These are phyloP conservation scores for Diaporthe humulicola DNA, from an alignment of 2,329 filamentous ascomycete species.

Conservation along the genomic window DNA sequence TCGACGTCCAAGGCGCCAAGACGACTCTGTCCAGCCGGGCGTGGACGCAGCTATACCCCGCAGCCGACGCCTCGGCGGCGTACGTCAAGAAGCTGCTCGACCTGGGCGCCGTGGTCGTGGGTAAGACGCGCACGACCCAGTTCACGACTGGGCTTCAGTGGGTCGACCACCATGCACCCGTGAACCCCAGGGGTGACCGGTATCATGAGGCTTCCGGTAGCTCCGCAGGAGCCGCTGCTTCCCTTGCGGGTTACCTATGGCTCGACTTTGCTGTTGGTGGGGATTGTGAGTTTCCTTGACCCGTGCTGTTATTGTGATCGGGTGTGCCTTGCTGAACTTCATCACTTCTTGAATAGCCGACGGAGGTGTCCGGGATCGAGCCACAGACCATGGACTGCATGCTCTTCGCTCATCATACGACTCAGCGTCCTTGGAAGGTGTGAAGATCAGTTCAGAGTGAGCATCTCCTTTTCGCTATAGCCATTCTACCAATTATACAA, in stretches of 20 bases:
- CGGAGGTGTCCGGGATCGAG: slow-evolving; percentile 30
- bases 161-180: slow-evolving; percentile 46
- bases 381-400: slow-evolving; percentile 35
- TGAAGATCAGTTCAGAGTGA: slow-evolving; percentile 34
- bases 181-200: slow-evolving; percentile 48
- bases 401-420: slow-evolving; percentile 33
- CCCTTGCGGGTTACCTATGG: slow-evolving; percentile 44
- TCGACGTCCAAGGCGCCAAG: slow-evolving; percentile 60
- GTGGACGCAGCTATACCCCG: slow-evolving; percentile 66
- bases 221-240: slow-evolving; percentile 43
- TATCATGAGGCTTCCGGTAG: slow-evolving; percentile 44
- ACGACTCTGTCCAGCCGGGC: slow-evolving; percentile 70
- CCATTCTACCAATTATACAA: too few species aligned
- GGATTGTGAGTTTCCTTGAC: slow-evolving; percentile 49
- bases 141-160: slow-evolving; percentile 47
- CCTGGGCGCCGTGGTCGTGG: slow-evolving; percentile 68
- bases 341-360: neutral
- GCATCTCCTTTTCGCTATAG: neutral
- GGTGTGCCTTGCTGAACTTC: neutral
- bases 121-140: slow-evolving; percentile 65
- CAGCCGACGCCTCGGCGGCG: slow-evolving; percentile 59
- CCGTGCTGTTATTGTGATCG: slow-evolving; percentile 44
- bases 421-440: slow-evolving; percentile 30
- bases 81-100: slow-evolving; percentile 69
- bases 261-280: slow-evolving; percentile 44